Evolutionary conservation across 2,329 filamentous ascomycete genomes (phyloP), one percentile per base, ranked within the genome.

Genomic region (Teratosphaeria viscida): DNA sequence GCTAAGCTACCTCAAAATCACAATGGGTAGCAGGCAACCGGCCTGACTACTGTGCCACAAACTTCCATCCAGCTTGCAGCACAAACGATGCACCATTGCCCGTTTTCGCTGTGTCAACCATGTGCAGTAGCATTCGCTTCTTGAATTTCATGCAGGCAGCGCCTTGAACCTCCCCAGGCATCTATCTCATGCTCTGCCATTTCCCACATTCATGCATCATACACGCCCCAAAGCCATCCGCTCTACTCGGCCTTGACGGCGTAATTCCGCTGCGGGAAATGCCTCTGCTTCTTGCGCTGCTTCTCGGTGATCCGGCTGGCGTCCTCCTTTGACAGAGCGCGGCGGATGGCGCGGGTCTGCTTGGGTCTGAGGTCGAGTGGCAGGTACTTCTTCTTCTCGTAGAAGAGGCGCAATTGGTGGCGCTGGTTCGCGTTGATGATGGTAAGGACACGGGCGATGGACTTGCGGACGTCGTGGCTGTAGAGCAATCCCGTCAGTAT

Each of bases 401-500:
- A 99, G 89, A 97, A 97, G 71, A 97, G 85, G 74, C 92, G 91
- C 74, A 99, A 90, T 83, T 97, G 92, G 70, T 90, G 84, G 79
- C 95, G 89, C 85, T 99, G 94, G 86, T 95, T 97, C 81, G 91
- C 88, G 86, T 97, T 99, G 87, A 99, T 96, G 83, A 99, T 85
- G 79, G 94, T 99, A 74, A 99, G 87, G 81, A 96, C 90, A 77
- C 92, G 92, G 76, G 94, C 95, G 81, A 99, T 96, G 69, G 92
- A 96, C 86, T 99, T 99, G 85, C 94, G 92, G 78, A 99, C 85
- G 79, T 99, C 95, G 84, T 96, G 90, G 82, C 92, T 96, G 73
- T 71, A 70, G 5, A 68, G 68, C 79, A 69, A 32, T 19, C 67
- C 67, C 79, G 53, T 56, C 37, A 56, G 57, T 27, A 57, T 19